Conservation (phyloP, 2,329 filamentous ascomycete species). For the Didymella arachidicola region DNA sequence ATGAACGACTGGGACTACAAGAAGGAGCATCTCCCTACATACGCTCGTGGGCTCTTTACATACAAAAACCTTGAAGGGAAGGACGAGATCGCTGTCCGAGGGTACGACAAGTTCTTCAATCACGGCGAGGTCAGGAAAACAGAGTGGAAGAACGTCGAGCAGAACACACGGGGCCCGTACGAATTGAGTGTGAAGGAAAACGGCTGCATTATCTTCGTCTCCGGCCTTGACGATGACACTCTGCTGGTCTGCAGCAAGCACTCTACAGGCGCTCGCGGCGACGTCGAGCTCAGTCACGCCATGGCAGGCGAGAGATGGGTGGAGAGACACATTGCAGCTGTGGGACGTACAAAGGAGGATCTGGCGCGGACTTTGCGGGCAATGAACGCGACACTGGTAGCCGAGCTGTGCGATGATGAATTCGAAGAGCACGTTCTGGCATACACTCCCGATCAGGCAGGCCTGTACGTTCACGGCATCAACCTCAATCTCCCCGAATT, state of each 20-base stretch:
- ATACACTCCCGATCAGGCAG: conserved; percentile 82
- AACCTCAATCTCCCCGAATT: conserved; percentile 96
- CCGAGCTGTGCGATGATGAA: conserved; percentile 92
- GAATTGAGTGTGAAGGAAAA: conserved; percentile 98
- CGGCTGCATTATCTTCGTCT: conserved; percentile 98
- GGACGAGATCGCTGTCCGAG: conserved; percentile 82
- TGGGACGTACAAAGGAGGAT: conserved; percentile 81
- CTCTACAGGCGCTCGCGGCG: conserved; percentile 82
- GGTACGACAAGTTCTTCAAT: conserved; percentile 99
- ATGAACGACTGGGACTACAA: conserved; percentile 98
- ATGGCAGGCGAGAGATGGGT: conserved; percentile 82
- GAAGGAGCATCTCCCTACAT: conserved; percentile 81
- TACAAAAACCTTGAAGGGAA: conserved; percentile 69
- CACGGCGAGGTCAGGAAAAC: conserved; percentile 82
- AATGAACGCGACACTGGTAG: conserved; percentile 92
- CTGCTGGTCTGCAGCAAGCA: conserved; percentile 99
- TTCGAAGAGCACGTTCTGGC: conserved; percentile 98
- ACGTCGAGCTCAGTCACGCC: conserved; percentile 80
- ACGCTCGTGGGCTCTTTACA: conserved; percentile 95
- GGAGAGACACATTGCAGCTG: conserved; percentile 75
- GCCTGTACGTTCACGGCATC: conserved; percentile 93
- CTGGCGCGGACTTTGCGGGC: conserved; percentile 76
- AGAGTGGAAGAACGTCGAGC: conserved; percentile 79
- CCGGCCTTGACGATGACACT: conserved; percentile 86
- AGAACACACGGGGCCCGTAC: conserved; percentile 83